Conservation (phyloP, 768 basidiomycete genomes). For the Auriscalpium orientale region DNA sequence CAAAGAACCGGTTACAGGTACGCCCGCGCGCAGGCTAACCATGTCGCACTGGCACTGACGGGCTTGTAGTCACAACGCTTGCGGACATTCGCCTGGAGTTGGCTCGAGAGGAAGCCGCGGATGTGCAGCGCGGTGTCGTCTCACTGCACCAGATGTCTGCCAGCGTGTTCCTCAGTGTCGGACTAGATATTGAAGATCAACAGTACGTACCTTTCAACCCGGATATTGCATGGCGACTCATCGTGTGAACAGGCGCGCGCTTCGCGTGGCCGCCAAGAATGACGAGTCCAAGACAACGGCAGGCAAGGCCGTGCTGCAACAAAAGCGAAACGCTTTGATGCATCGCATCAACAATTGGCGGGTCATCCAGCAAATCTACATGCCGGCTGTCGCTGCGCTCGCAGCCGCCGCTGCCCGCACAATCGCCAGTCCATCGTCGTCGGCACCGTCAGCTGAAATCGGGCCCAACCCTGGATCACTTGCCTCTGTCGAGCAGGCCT, state of each 20-base stretch:
- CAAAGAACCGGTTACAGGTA: neutral
- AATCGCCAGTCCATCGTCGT: too few species aligned
- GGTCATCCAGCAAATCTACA: conserved; percentile 1
- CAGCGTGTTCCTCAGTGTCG: neutral
- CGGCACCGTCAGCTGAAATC: too few species aligned
- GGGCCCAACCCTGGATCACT: too few species aligned
- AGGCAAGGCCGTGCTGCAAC: conserved; percentile 1
- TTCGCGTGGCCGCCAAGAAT: neutral
- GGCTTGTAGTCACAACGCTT: neutral
- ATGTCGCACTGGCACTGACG: too few species aligned
- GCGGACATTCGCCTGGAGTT: neutral
- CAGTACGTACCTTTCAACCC: neutral
- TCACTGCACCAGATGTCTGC: neutral
- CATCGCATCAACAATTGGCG: conserved; percentile 3
- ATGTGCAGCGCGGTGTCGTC: neutral
- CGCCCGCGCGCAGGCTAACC: too few species aligned
- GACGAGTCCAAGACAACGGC: neutral
- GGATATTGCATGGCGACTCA: too few species aligned
- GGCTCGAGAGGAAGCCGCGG: neutral
- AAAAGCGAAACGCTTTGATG: neutral
- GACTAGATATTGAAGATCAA: neutral
- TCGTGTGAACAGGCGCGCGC: neutral
- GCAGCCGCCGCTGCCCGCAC: too few species aligned
- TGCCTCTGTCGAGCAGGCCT: too few species aligned
- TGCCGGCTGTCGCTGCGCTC: neutral